Base-by-base conservation (phyloP, 2,329 filamentous ascomycete species). In the Leptosphaerulina australis region DNA sequence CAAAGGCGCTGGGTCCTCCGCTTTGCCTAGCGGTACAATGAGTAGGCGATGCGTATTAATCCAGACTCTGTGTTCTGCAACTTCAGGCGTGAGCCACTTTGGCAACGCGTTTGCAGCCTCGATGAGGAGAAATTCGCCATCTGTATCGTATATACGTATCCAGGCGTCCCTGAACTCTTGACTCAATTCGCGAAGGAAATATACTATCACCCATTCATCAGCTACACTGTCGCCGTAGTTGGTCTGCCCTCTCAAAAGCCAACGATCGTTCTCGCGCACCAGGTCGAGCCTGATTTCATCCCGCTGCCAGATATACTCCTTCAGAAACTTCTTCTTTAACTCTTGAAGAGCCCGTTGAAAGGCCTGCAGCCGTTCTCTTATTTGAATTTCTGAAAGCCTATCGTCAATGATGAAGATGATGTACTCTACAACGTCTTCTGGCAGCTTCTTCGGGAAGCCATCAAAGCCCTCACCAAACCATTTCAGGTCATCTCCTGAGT, bases 201-300 rank as follows among this genome's bases (percentile, higher is more conserved):
- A 96, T 15, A 97, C 92, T 52, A 97, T 87, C 5, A 97, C 82
- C 95, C 94, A 99, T 76, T 99, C 95, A 64, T 99, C 94, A 66
- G 96, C 93, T 3, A 97, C 86, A 0, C 91, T 94, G 73, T 99
- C 95, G 7, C 93, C 92, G 65, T 91, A 97, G 69, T 93, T 89
- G 0, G 91, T 94, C 41, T 80, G 79, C 15, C 93, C 93, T 56
- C 84, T 82, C 5, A 99, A 81, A 56, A 86, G 85, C 60, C 76
- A 79, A 38, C 73, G 67, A 2, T 76, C 84, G 63, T 87, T 74
- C 79, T 87, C 64, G 79, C 79, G 79, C 33, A 76, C 68, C 22
- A 84, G 71, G 14, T 88, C 83, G 5, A 96, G 75, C n/a, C 79
- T 81, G 56, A 99, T 92, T 0, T 79, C 76, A 44, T 96, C 91